These are phyloP conservation scores for Verticillium klebahnii DNA, from an alignment of 2,329 filamentous ascomycete genomes.

Conservation along the genomic window DNA sequence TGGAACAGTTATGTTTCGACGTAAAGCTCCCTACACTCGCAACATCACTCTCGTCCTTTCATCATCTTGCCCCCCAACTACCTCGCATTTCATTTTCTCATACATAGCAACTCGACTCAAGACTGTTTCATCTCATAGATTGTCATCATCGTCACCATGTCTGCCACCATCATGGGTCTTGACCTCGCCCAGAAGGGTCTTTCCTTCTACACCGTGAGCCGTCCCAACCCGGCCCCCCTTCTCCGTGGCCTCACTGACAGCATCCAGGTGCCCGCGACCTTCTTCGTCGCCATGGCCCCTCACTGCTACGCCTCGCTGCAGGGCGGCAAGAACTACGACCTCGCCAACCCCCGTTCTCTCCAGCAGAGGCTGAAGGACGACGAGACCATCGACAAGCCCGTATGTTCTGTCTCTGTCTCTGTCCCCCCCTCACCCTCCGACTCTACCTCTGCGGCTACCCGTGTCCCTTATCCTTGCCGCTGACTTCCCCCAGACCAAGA, in stretches of 20 bases:
- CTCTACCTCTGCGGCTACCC: not conserved
- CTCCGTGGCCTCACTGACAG: not conserved
- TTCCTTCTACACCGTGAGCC: conserved; percentile 24
- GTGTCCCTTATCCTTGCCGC: no score
- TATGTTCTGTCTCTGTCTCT: conserved; percentile 8
- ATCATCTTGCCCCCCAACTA: not conserved
- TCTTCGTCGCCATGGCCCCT: conserved; percentile 28
- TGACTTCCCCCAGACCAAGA: conserved; percentile 37
- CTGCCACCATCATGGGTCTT: conserved; percentile 23
- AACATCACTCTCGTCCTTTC: not conserved
- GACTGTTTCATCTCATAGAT: no score
- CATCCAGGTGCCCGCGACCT: conserved; percentile 34
- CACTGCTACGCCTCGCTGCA: conserved; percentile 24
- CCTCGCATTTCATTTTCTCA: not conserved
- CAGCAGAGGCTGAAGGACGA: conserved; percentile 24
- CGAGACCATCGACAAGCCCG: conserved; percentile 22
- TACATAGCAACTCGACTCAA: no score
- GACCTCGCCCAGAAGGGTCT: conserved; percentile 28
- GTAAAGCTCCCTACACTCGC: not conserved
- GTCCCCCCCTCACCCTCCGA: no score
- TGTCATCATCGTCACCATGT: not conserved
- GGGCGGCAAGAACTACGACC: conserved; percentile 30
- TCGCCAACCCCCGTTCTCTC: conserved; percentile 31
- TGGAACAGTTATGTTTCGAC: not conserved
- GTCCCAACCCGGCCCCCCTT: conserved; percentile 12